phyloP scores from a whole-genome alignment of 306 rosid species.

The Begonia fuchsioides region DNA sequence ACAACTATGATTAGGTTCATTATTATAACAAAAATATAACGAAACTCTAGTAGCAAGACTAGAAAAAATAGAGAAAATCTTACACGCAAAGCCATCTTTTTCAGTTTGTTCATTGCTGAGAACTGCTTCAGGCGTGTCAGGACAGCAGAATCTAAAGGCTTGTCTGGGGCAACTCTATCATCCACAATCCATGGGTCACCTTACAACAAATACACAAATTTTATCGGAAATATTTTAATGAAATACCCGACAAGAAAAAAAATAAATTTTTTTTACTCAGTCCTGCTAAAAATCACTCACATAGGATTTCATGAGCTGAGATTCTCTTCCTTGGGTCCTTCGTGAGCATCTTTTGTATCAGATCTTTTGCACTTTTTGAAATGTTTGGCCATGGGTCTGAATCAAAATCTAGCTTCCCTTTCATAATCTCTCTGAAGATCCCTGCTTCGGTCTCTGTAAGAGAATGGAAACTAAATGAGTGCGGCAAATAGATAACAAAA shows the following conservation, averaged over 20 bases:
- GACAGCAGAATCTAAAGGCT: slow-evolving; percentile 82
- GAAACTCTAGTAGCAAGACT: too few relatives aligned
- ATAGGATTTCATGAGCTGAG: slow-evolving; percentile 77
- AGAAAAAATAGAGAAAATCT: slow-evolving; percentile 1
- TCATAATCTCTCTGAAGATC: slow-evolving; percentile 65
- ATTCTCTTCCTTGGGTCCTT: slow-evolving; percentile 62
- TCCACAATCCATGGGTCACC: slow-evolving; percentile 90
- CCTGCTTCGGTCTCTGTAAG: slow-evolving; percentile 70
- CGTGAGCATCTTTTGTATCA: slow-evolving; percentile 53
- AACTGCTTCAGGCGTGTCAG: slow-evolving; percentile 80
- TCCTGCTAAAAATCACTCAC: slow-evolving; percentile 35
- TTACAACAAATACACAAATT: slow-evolving; percentile 16
- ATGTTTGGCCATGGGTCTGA: slow-evolving; percentile 83
- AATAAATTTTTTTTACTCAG: not conserved
- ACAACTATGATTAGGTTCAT: too few relatives aligned
- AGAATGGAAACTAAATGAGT: slow-evolving; percentile 3
- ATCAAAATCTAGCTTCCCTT: slow-evolving; percentile 53
- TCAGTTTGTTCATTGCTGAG: slow-evolving; percentile 78
- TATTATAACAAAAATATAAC: too few relatives aligned
- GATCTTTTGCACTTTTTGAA: slow-evolving; percentile 71
- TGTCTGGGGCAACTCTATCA: slow-evolving; percentile 78
- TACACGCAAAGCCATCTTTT: slow-evolving; percentile 84
- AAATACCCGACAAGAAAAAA: not conserved
- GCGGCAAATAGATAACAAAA: not conserved
- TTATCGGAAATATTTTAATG: slow-evolving; percentile 4